Base-by-base conservation (phyloP, 768 basidiomycete species). In the Rhodosporidiobolus odoratus region DNA sequence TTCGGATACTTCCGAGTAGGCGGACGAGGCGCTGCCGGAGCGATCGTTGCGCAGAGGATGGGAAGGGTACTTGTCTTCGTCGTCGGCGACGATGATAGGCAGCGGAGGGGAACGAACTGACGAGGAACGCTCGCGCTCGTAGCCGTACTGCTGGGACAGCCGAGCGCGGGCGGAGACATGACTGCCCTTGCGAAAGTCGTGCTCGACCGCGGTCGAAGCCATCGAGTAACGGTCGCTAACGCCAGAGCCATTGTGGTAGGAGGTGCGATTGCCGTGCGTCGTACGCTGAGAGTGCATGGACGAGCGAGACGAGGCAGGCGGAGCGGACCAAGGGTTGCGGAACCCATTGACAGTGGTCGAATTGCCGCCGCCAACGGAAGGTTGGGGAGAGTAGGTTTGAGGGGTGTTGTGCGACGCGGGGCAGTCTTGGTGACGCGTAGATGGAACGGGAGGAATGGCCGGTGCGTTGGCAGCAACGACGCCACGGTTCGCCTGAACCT, bases 261-360 rank as follows among this genome's bases (percentile, higher is more conserved):
- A 40, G n/a, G 48, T 21, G 48, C n/a, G 35, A 7, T 30, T 21
- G n/a, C 23, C 47, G 12, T 23, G 19, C 17, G 19, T 38, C 16
- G 61, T 62, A 8, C 48, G 61, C 27, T 62, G 61, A n/a, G 61
- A 62, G n/a, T 52, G 48, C 6, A 50, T 27, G n/a, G 61, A 62
- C 19, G 61, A 27, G 48, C 48, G 37, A 2, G 57, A 32, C 16
- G 58, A 43, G 12, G 38, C 12, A n/a, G 37, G 4, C n/a, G 64
- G 34, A 10, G 4, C 45, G 45, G 64, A 30, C 57, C 57, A 59
- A 13, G 65, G 64, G 56, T 57, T 47, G 64, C 56, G 57, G 64
- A 65, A 58, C 13, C 52, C 66, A 45, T 30, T 53, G 52, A 27
- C 41, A 4, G 60, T 68, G n/a, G 25, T 21, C 53, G 59, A 25